Conservation (phyloP, 768 basidiomycete genomes). For the Auriculariales sp. region DNA sequence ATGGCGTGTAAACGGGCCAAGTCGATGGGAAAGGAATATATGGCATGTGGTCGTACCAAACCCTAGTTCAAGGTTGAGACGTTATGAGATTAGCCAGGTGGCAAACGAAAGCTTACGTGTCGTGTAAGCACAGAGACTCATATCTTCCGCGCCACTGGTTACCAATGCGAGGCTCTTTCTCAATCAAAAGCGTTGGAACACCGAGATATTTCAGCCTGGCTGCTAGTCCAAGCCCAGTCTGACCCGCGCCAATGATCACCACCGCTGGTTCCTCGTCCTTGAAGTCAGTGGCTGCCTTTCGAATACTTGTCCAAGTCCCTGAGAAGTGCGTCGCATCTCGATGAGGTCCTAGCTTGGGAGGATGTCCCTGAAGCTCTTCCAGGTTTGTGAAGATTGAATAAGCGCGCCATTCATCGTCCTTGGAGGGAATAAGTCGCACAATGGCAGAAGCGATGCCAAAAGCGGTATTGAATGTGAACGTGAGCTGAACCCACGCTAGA, state of each 20-base stretch:
- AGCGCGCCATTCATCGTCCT: conserved; percentile 39
- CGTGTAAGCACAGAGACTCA: conserved; percentile 50
- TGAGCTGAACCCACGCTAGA: conserved; percentile 39
- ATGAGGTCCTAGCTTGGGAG: conserved; percentile 32
- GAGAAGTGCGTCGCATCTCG: conserved; percentile 30
- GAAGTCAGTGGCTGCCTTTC: conserved; percentile 30
- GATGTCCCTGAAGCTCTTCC: conserved; percentile 35
- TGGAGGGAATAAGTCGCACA: conserved; percentile 34
- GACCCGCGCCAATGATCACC: conserved; percentile 49
- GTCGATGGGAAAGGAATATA: conserved; percentile 49
- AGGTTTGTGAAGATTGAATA: conserved; percentile 46
- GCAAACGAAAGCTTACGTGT: conserved; percentile 31
- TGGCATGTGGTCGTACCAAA: conserved; percentile 43
- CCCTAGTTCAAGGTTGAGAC: neutral
- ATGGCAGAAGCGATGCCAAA: conserved; percentile 38
- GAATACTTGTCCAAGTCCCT: conserved; percentile 38
- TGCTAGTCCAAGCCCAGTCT: conserved; percentile 47
- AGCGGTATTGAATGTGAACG: conserved; percentile 39
- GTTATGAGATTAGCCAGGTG: conserved; percentile 5
- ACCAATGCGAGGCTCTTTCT: conserved; percentile 44
- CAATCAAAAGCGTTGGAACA: conserved; percentile 42
- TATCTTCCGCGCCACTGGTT: conserved; percentile 57
- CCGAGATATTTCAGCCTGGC: conserved; percentile 49
- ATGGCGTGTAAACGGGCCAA: conserved; percentile 46
- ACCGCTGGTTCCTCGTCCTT: conserved; percentile 37